Evolutionary conservation across 306 rosid genomes (phyloP), one percentile per base, ranked within the genome.

Genomic region (Casuarina glauca): DNA sequence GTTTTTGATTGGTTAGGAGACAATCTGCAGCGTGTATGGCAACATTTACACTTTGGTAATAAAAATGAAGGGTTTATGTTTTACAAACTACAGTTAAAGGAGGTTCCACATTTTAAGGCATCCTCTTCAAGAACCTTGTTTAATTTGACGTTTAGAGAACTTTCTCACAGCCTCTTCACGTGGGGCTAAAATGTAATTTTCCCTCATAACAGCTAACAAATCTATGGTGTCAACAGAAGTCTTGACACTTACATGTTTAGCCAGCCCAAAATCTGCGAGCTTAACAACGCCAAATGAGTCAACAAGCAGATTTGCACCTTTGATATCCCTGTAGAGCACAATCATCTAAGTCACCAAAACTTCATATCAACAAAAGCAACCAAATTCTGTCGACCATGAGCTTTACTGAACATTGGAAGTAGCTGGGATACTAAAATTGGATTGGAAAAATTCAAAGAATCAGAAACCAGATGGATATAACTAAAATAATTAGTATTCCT

Each of bases 231-330:
- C 50, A 63, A 55, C 11, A 70, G 61, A 82, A 55, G 63, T 36
- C 45, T 15, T 26, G 73, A 79, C 55, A 89, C 98, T 89, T 79
- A 95, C 98, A 83, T 82, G 87, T 85, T 95, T 95, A 11, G 98
- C 93, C 89, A 95, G 90, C 75, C 98, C 98, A 60, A 95, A 95
- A 89, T 95, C 98, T 16, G 98, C 97, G 68, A 95, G 98, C 83
- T 95, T 95, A 76, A 95, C 97, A 9, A 69, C 88, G 44, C 98
- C 98, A 1, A 83, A 87, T 16, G 92, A 82, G 82, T 92, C 92
- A 52, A 95, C 97, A 10, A 95, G 88, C 85, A 95, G 87, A 91
- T 95, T 95, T 78, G 98, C 97, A 80, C 98, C 97, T 87, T 95
- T 95, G 80, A 95, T 95, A 82, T 95, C 98, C 89, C 98, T 95